These are phyloP conservation scores for Nicotiana tomentosiformis DNA, from an alignment of 257 asterid genomes.

Conservation along the genomic window DNA sequence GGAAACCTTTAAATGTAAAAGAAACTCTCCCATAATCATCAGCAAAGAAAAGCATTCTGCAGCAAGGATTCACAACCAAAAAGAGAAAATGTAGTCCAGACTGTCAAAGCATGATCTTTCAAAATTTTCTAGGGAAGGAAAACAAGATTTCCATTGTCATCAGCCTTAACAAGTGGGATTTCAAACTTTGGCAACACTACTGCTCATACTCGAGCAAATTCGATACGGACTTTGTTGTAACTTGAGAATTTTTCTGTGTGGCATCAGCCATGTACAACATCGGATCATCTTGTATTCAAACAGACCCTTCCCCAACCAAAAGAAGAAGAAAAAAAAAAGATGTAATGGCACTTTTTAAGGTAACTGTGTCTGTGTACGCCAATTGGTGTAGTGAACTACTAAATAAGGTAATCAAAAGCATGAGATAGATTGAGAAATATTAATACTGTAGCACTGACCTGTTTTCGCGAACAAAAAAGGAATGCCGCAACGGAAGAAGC, in stretches of 20 bases:
- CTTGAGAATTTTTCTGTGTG: background rate
- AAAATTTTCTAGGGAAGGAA: background rate
- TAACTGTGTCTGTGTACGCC: background rate
- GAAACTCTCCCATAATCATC: slow-evolving; percentile 6
- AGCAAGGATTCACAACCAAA: background rate
- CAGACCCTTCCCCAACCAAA: background rate
- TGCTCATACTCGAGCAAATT: background rate
- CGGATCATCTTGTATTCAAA: slow-evolving; percentile 1
- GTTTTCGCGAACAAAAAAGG: slow-evolving; percentile 79
- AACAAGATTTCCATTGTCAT: background rate
- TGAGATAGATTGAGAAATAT: background rate
- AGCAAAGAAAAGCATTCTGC: background rate
- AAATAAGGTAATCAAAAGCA: background rate
- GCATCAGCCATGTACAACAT: background rate
- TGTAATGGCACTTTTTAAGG: background rate
- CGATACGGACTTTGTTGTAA: background rate
- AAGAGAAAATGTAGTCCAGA: background rate
- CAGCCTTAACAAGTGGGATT: background rate
- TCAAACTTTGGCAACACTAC: background rate
- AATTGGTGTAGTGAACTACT: background rate
- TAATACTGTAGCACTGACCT: slow-evolving; percentile 42
- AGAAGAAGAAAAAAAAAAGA: background rate
- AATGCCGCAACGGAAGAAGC: slow-evolving; percentile 82
- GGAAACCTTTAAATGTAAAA: background rate
- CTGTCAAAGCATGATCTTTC: slow-evolving; percentile 1